phyloP scores from a whole-genome alignment of 768 basidiomycete species.

The Macrolepiota albuminosa region DNA sequence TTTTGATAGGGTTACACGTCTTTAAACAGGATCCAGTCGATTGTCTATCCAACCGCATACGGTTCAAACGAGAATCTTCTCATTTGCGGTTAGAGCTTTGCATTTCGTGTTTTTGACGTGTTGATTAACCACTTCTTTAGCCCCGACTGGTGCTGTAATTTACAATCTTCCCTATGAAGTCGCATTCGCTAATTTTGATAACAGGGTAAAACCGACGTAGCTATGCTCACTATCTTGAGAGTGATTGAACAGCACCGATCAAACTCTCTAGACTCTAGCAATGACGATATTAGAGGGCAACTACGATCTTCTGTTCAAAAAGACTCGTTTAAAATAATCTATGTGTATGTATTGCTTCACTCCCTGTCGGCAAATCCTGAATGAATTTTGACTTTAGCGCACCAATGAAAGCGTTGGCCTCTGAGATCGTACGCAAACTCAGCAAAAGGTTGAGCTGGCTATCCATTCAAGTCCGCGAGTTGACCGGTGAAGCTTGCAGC shows the following conservation, averaged over 20 bases:
- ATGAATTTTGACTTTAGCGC: constrained; percentile 45
- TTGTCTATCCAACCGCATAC: constrained; percentile 91
- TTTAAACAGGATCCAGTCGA: constrained; percentile 93
- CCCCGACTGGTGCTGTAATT: constrained; percentile 95
- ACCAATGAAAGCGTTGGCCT: constrained; percentile 97
- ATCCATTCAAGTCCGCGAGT: constrained; percentile 77
- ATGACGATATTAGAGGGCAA: constrained; percentile 17
- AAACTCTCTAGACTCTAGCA: constrained; percentile 10
- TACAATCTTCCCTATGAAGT: not conserved
- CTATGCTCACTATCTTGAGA: constrained; percentile 89
- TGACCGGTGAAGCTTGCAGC: constrained; percentile 59
- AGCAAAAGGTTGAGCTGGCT: constrained; percentile 90
- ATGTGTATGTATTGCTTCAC: constrained; percentile 58
- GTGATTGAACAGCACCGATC: constrained; percentile 69
- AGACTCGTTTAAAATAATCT: constrained; percentile 91
- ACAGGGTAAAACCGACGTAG: constrained; percentile 98
- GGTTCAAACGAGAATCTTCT: constrained; percentile 96
- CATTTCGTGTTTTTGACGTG: not conserved
- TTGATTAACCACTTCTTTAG: constrained; percentile 33
- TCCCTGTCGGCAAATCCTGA: not conserved
- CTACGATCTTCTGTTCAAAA: constrained; percentile 52
- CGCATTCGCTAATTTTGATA: constrained; percentile 6
- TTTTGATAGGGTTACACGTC: constrained; percentile 68
- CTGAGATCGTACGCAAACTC: constrained; percentile 92
- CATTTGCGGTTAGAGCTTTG: constrained; percentile 63